phyloP scores from a whole-genome alignment of 208 protist species.

The Leishmania tropica region DNA sequence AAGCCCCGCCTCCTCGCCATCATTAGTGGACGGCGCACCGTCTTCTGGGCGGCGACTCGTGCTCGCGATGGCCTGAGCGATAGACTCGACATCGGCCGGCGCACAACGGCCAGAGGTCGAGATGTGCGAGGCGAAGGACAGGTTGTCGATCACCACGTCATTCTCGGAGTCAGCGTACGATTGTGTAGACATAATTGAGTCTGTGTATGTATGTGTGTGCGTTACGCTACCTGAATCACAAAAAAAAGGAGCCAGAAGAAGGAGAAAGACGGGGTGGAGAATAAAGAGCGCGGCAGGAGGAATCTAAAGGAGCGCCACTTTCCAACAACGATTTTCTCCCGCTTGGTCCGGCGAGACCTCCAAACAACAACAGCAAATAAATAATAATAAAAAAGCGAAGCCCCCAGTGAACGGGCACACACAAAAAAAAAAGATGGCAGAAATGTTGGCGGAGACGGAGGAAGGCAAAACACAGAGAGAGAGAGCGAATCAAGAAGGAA shows the following conservation, averaged over 20 bases:
- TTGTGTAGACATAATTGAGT: neutral
- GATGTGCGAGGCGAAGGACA: conserved; percentile 42
- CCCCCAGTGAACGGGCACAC: neutral
- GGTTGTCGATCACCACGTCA: conserved; percentile 36
- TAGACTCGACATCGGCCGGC: conserved; percentile 31
- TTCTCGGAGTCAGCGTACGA: conserved; percentile 28
- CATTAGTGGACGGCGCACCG: neutral
- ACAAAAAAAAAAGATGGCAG: neutral
- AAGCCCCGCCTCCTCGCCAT: conserved; percentile 16
- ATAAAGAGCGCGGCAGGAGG: neutral
- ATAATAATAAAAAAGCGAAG: neutral
- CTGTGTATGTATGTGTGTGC: neutral
- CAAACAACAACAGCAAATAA: neutral
- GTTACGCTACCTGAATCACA: neutral
- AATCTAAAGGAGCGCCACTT: neutral
- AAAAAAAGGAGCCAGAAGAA: neutral
- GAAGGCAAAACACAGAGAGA: neutral
- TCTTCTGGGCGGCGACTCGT: conserved; percentile 20
- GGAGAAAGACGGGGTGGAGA: neutral
- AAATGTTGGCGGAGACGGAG: neutral
- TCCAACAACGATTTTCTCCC: neutral
- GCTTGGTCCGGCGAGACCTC: neutral
- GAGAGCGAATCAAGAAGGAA: neutral
- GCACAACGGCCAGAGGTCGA: conserved; percentile 25
- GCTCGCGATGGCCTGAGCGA: conserved; percentile 29